These are phyloP conservation scores for Aplosporella prunicola DNA, from an alignment of 2,329 filamentous ascomycete genomes.

Conservation along the genomic window DNA sequence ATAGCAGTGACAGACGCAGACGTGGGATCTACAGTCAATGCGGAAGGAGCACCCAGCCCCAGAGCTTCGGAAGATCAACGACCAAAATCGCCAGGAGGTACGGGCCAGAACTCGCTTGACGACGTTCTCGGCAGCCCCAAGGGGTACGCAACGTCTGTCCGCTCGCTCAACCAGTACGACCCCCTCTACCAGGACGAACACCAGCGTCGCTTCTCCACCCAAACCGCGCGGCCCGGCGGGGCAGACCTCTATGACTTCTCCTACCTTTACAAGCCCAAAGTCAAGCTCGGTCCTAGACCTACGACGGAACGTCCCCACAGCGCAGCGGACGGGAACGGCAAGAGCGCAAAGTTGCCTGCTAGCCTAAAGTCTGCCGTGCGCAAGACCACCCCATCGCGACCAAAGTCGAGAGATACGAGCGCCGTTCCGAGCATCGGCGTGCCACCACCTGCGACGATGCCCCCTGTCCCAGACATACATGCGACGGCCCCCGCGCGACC, in stretches of 20 bases:
- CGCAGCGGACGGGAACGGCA: conserved; percentile 48
- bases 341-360: conserved; percentile 67
- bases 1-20: conserved; percentile 6
- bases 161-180: conserved; percentile 11
- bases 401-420: conserved; percentile 26
- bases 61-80: conserved; percentile 4
- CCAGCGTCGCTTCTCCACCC: conserved; percentile 36
- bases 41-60: conserved; percentile 10
- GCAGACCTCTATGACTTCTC: conserved; percentile 37
- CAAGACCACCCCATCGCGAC: conserved; percentile 18
- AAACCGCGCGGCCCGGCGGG: conserved; percentile 30
- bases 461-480: conserved; percentile 24
- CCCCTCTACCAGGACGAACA: conserved; percentile 15
- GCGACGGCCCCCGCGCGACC: conserved; percentile 27
- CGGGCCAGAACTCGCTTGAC: conserved; percentile 13
- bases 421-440: conserved; percentile 21
- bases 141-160: conserved; percentile 10
- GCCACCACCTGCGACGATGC: conserved; percentile 26
- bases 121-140: conserved; percentile 15
- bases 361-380: conserved; percentile 52
- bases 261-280: conserved; percentile 60
- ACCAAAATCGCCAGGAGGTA: conserved; percentile 6
- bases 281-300: conserved; percentile 81
- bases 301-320: conserved; percentile 50
- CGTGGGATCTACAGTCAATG: conserved; percentile 5